These are phyloP conservation scores for Ascodesmis nigricans DNA, from an alignment of 495 filamentous ascomycete genomes.

Conservation along the genomic window DNA sequence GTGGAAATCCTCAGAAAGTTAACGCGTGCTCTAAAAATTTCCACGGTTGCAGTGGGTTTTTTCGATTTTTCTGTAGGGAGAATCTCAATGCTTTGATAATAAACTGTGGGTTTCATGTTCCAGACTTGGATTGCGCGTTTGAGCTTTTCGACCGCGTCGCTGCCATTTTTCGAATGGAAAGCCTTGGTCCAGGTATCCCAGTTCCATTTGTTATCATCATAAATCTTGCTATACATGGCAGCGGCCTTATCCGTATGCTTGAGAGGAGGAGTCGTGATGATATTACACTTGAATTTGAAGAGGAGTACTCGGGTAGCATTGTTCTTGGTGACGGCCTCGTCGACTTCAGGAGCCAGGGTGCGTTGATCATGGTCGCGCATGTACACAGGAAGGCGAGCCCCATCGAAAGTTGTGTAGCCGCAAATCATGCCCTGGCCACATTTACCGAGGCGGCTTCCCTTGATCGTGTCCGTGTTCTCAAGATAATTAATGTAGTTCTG, in stretches of 20 bases:
- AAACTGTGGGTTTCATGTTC: background rate
- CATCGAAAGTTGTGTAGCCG: background rate
- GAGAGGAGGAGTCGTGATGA: background rate
- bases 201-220: background rate
- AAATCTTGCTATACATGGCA: too few relatives aligned
- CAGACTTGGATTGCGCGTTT: conserved; percentile 1
- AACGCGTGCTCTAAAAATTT: background rate
- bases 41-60: background rate
- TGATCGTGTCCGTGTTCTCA: background rate
- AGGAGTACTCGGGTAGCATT: background rate
- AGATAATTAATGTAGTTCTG: conserved; percentile 1
- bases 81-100: conserved; percentile 1
- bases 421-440: background rate
- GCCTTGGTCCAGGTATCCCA: conserved; percentile 3
- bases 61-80: background rate
- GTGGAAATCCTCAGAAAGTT: background rate
- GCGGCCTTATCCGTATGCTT: too few relatives aligned
- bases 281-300: conserved; percentile 1
- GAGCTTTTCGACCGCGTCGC: background rate
- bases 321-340: background rate
- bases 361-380: background rate
- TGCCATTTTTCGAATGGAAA: conserved; percentile 1
- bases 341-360: background rate
- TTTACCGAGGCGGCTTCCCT: background rate
- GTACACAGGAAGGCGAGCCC: background rate